Conservation (phyloP, 306 rosid species). For the Trifolium dubium region DNA sequence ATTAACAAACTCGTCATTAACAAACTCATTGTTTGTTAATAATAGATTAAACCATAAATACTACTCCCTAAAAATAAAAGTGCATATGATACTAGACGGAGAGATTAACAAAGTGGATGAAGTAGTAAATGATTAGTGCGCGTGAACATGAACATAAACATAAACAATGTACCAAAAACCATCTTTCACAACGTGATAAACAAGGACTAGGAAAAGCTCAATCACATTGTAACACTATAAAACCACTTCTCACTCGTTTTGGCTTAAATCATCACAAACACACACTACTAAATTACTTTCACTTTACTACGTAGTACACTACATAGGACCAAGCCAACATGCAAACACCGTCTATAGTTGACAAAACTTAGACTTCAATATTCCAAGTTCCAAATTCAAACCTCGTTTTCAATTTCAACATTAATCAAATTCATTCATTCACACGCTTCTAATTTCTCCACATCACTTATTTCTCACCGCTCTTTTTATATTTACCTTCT, state of each 20-base stretch:
- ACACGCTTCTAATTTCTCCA: slow-evolving; percentile 18
- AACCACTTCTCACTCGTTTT: not conserved
- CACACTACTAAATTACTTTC: not conserved
- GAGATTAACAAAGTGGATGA: no score
- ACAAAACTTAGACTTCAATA: slow-evolving; percentile 25
- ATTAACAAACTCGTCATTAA: no score
- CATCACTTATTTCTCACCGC: not conserved
- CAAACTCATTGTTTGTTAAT: no score
- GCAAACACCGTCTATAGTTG: slow-evolving; percentile 30
- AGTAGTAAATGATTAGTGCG: no score
- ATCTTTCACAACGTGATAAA: slow-evolving; percentile 35
- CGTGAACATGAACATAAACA: no score
- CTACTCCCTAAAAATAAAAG: no score
- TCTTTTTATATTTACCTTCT: slow-evolving; percentile 12
- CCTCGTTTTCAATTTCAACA: not conserved
- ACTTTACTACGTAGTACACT: not conserved
- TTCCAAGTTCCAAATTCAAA: not conserved
- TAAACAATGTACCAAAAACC: slow-evolving; percentile 13
- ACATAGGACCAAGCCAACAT: not conserved
- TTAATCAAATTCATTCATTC: slow-evolving; percentile 24
- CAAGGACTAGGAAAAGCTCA: slow-evolving; percentile 30
- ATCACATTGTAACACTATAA: no score
- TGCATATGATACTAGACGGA: no score
- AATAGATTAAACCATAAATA: no score
- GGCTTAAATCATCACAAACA: not conserved